Base-by-base conservation (phyloP, 2,329 filamentous ascomycete genomes). In the Epichloe baconii region DNA sequence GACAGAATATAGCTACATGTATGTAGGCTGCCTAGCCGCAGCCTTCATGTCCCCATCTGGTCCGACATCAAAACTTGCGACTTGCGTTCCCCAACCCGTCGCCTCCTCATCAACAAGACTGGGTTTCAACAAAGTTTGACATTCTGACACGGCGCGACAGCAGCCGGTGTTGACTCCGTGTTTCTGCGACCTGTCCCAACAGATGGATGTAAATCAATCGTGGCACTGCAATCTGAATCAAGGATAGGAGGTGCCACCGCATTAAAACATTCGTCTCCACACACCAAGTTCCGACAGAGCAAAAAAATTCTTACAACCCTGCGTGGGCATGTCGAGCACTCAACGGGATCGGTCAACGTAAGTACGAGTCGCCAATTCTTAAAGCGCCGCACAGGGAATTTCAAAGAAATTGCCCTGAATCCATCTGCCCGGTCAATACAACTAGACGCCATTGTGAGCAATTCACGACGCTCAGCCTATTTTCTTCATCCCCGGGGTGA, bases 361-460 rank as follows among this genome's bases (percentile, higher is more conserved):
- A 59, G 62, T 65, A 69, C 73, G 73, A 77, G 70, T 77, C 73
- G 68, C 72, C 76, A 79, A 80, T 81, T 80, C 77, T 80, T 80
- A 26, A 68, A 79, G 76, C 76, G 70, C 74, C 77, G 73, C 62
- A 62, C 67, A 62, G 61, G 59, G 59, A 57, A 61, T 47, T 57
- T 38, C 23, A 12, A 21, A 45, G 44, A 47, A 17, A 3, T 44
- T 14, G 35, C 58, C 62, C 61, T 61, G 61, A 63, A 66, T 74
- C 73, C 54, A 65, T 81, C 73, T 80, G 65, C 77, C 78, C 76
- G 71, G 72, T 62, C 71, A 69, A 73, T 76, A 74, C 77, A 80
- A 79, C 77, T 71, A 71, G 53, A 66, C 70, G 70, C 68, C 69
- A 69, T 61, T 58, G 62, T 53, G 53, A 62, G 58, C 60, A 60